Base-by-base conservation (phyloP, 495 filamentous ascomycete species). In the Astrothelium subdiscretum region DNA sequence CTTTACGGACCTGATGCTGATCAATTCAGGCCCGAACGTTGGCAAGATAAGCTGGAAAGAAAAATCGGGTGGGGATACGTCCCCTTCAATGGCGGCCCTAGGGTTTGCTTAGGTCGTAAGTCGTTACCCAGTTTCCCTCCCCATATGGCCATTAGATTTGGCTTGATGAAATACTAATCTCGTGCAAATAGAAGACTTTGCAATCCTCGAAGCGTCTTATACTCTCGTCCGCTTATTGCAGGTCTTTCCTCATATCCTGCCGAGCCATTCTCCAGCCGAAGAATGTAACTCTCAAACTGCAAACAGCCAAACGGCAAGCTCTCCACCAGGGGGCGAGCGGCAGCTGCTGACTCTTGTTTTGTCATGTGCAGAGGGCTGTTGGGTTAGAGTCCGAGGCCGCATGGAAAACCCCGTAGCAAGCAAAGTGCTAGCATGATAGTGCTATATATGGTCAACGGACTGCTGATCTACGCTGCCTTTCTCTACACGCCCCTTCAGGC, bases 11-110 rank as follows among this genome's bases (percentile, higher is more conserved):
- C 70, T 4, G 80, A 84, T 63, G 79, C 81, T 0, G 72, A 75
- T 0, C 62, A 77, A 20, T 87, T 79, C 68, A 68, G 72, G 0
- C 85, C 85, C 0, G 79, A 80, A 40, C 68, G 85, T 4, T 87
- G 85, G 84, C 69, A 72, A 51, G 52, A 24, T 13, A 74, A 79
- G 32, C 64, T 67, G 1, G 15, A 61, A 15, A 42, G 18, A 32
- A 32, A 32, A 20, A 66, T 61, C 4, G 52, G 52, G 0, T 66
- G 64, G 64, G 43, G 27, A 22, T 66, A 43, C 38, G 13, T 64
- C 11, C 64, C 64, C 11, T 65, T 66, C 57, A 29, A 27, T 32
- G 64, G 62, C 20, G 64, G 64, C 8, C 62, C 52, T 2, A 31
- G 64, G 6, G 35, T 64, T 18, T 66, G 64, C 61, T 31, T 61